Percentiles rank a stretch among this genome's conserved stretches.
These are phyloP conservation scores for Eimeria brunetti DNA, from an alignment of 169 alveolate species.

Conservation along the genomic window DNA sequence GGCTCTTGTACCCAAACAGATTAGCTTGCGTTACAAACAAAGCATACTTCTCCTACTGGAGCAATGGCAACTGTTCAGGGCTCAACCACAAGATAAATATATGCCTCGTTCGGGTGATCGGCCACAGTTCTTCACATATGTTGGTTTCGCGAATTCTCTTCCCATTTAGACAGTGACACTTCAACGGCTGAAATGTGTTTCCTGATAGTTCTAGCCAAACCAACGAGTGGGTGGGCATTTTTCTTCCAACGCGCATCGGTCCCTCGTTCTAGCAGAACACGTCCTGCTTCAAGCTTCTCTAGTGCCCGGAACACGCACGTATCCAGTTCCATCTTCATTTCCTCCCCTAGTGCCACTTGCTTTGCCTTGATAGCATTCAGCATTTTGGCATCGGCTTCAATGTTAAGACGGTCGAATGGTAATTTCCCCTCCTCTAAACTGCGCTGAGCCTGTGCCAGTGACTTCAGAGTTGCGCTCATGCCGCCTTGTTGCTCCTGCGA, in stretches of 20 bases:
- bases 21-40: not conserved
- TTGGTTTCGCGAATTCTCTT: not conserved
- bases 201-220: not conserved
- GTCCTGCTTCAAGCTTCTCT: constrained; percentile 8
- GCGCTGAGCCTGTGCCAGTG: not conserved
- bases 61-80: not conserved
- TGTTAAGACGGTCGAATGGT: not conserved
- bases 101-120: not conserved
- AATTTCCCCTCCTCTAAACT: not conserved
- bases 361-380: not conserved
- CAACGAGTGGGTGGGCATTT: not conserved
- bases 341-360: constrained; percentile 14
- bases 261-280: not conserved
- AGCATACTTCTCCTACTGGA: not conserved
- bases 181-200: not conserved
- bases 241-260: not conserved
- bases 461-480: not conserved
- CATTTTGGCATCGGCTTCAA: not conserved
- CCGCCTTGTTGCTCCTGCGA: not conserved
- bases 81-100: not conserved
- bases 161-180: not conserved
- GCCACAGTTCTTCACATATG: not conserved
- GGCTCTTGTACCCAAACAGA: not conserved
- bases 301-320: constrained; percentile 8
- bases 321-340: constrained; percentile 12